Base-by-base conservation (phyloP, 2,329 filamentous ascomycete genomes). In the Plectosphaerella cucumerina region DNA sequence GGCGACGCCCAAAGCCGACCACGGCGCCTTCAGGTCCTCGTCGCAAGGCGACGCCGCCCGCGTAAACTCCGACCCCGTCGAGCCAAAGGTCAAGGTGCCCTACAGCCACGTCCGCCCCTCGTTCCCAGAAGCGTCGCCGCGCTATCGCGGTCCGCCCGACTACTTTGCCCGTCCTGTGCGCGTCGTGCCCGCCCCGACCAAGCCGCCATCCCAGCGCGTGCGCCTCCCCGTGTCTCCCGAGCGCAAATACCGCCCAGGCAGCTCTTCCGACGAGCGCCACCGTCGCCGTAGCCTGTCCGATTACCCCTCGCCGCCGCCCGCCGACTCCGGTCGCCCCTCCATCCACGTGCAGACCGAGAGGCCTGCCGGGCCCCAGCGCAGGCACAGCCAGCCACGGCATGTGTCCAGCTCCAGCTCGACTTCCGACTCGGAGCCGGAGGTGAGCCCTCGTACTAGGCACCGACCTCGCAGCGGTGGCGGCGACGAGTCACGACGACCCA, bases 261-360 rank as follows among this genome's bases (percentile, higher is more conserved):
- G 67, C 26, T 66, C 71, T 6, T 62, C 70, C 1, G 65, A 65
- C 9, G 74, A 76, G 15, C 62, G 69, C n/a, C 63, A 60, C 12
- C 70, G 74, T 37, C 70, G 77, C 37, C 70, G 73, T 50, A 81
- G 78, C 62, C 75, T 77, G 60, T 78, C 77, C 3, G 78, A 81
- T 51, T 71, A 74, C 48, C 72, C 72, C 3, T 68, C 66, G 3
- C 67, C 70, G 1, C 65, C 65, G 3, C 59, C 66, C 17, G 60
- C 69, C 14, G 63, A 46, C 52, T 11, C 26, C 26, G 58, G 34
- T 37, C 61, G 50, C 58, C 52, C 59, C 4, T 43, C 57, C 11
- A 53, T 61, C 18, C 62, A 75, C 49, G 57, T 73, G 14, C 69
- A 70, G 39, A 63, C 71, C 8, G 60, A 68, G 31, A 61, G 65